Conservation (phyloP, 495 filamentous ascomycete species). For the Talaromyces nanjingensis region DNA sequence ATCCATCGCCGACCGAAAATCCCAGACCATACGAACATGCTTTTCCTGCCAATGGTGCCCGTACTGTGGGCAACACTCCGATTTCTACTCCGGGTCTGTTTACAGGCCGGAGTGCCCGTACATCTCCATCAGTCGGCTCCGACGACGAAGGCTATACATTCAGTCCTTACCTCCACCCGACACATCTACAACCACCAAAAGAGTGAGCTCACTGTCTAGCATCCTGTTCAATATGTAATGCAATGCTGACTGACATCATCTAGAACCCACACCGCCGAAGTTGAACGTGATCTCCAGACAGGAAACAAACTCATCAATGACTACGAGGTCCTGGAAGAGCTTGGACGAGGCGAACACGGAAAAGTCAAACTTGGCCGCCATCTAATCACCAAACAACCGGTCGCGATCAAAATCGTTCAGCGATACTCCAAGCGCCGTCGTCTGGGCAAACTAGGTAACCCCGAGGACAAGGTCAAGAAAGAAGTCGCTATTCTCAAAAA, state of each 20-base stretch:
- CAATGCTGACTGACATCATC: slow-evolving; percentile 1
- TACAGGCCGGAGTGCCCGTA: slow-evolving; percentile 39
- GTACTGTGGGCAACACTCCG: slow-evolving; percentile 59
- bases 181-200: slow-evolving; percentile 56
- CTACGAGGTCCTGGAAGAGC: slow-evolving; percentile 93
- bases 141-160: slow-evolving; percentile 38
- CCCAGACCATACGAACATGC: slow-evolving; percentile 21
- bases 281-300: slow-evolving; percentile 78
- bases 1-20: slow-evolving; percentile 32
- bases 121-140: slow-evolving; percentile 36
- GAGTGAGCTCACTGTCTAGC: slow-evolving; percentile 34
- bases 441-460: slow-evolving; percentile 66
- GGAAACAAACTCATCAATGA: slow-evolving; percentile 95
- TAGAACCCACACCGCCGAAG: slow-evolving; percentile 79
- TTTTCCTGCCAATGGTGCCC: slow-evolving; percentile 18
- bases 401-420: slow-evolving; percentile 97
- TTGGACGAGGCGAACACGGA: slow-evolving; percentile 90
- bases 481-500: slow-evolving; percentile 99
- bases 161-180: slow-evolving; percentile 58
- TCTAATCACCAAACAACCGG: slow-evolving; percentile 65
- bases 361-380: slow-evolving; percentile 94
- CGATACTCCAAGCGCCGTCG: slow-evolving; percentile 88
- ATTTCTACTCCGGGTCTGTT: slow-evolving; percentile 64
- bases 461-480: slow-evolving; percentile 89
- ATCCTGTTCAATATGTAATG: neutral